Evolutionary conservation across 495 filamentous ascomycete genomes (phyloP).

Genomic region (Xylaria cubensis): DNA sequence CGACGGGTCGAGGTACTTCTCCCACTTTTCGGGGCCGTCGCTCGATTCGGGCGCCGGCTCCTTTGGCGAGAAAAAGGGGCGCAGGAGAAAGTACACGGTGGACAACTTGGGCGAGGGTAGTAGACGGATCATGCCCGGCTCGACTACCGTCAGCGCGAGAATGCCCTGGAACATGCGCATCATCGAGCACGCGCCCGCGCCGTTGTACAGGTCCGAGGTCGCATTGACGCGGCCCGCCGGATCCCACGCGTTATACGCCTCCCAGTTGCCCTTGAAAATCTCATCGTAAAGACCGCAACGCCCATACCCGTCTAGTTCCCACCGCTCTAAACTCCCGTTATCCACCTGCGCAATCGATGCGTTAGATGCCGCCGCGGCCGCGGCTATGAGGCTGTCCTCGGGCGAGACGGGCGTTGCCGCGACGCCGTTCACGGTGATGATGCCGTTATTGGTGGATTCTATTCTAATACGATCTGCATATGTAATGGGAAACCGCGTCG

Average conservation of each 20-base stretch:
- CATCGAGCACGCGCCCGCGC: slow-evolving; percentile 83
- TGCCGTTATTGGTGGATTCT: slow-evolving; percentile 52
- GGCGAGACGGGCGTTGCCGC: slow-evolving; percentile 34
- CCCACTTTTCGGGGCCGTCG: slow-evolving; percentile 45
- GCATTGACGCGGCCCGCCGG: slow-evolving; percentile 73
- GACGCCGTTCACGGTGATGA: slow-evolving; percentile 43
- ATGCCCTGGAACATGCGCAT: slow-evolving; percentile 91
- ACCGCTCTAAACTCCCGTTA: slow-evolving; percentile 84
- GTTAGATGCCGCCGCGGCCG: slow-evolving; percentile 50
- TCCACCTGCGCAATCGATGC: slow-evolving; percentile 76
- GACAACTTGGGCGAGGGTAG: slow-evolving; percentile 81
- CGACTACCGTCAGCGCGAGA: slow-evolving; percentile 79
- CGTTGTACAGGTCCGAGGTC: slow-evolving; percentile 83
- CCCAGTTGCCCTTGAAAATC: slow-evolving; percentile 82
- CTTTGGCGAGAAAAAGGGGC: slow-evolving; percentile 80
- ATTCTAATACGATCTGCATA: slow-evolving; percentile 90
- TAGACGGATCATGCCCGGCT: slow-evolving; percentile 82
- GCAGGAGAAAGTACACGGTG: slow-evolving; percentile 85
- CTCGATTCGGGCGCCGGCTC: slow-evolving; percentile 46
- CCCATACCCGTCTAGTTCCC: slow-evolving; percentile 86
- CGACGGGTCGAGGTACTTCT: slow-evolving; percentile 58
- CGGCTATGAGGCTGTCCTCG: slow-evolving; percentile 52
- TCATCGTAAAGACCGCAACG: slow-evolving; percentile 72
- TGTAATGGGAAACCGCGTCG: slow-evolving; percentile 68
- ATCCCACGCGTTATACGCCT: slow-evolving; percentile 87